These are phyloP conservation scores for Apiotrichum brassicae DNA, from an alignment of 1,284 basidiomycete species.

Conservation along the genomic window DNA sequence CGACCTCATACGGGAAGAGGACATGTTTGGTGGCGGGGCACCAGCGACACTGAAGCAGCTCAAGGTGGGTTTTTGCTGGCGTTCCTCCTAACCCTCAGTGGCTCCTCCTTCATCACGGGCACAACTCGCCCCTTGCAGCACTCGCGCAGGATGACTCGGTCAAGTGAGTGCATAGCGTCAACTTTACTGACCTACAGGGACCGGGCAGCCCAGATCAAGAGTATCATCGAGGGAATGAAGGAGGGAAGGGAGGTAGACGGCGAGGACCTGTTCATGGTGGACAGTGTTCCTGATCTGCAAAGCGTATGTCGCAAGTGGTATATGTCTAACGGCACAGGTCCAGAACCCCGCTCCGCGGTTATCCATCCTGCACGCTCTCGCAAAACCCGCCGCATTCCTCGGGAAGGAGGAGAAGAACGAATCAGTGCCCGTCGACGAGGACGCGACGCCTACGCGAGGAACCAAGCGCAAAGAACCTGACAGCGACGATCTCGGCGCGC, in stretches of 20 bases:
- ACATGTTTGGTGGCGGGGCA: constrained; percentile 26
- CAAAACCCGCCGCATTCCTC: constrained; percentile 8
- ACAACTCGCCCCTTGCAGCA: constrained; percentile 26
- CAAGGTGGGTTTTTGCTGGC: constrained; percentile 18
- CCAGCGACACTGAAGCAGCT: constrained; percentile 25
- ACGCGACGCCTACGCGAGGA: no score
- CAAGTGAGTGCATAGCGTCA: not conserved
- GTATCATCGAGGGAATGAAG: not conserved
- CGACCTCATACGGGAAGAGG: constrained; percentile 24
- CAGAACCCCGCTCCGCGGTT: constrained; percentile 18
- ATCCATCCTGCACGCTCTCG: constrained; percentile 14
- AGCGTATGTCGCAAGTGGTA: no score
- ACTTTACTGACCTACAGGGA: not conserved
- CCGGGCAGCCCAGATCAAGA: not conserved
- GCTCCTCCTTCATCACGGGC: constrained; percentile 26
- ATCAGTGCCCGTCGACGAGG: not conserved
- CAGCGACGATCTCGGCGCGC: no score
- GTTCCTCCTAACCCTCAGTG: constrained; percentile 18
- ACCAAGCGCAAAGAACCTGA: no score
- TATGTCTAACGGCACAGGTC: not conserved
- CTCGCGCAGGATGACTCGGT: not conserved
- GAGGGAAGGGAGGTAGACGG: constrained; percentile 13
- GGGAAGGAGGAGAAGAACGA: not conserved
- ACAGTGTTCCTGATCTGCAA: constrained; percentile 13
- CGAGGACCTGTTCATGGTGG: constrained; percentile 17